Evolutionary conservation across 768 basidiomycete genomes (phyloP).

Genomic region (Russula earlei): DNA sequence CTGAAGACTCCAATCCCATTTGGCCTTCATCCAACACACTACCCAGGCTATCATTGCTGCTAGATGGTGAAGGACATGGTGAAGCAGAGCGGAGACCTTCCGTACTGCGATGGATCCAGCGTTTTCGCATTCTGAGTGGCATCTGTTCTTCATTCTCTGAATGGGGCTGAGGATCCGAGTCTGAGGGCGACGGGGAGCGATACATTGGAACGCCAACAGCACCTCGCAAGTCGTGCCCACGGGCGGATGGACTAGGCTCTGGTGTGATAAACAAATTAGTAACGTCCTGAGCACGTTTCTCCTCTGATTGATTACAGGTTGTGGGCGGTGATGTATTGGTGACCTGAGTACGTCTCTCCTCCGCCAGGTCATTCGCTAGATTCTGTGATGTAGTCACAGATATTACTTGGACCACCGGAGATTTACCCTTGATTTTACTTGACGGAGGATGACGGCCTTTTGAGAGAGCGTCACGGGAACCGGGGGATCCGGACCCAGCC

Average conservation of each 20-base stretch:
- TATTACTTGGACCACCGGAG: background rate
- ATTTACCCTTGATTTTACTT: background rate
- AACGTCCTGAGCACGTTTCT: slow-evolving; percentile 18
- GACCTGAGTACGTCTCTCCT: too few species aligned
- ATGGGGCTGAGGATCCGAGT: slow-evolving; percentile 8
- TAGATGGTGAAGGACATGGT: slow-evolving; percentile 16
- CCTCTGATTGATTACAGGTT: slow-evolving; percentile 24
- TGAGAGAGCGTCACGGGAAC: background rate
- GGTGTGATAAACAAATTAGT: background rate
- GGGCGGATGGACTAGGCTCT: background rate
- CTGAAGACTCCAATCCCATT: slow-evolving; percentile 20
- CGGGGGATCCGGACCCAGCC: slow-evolving; percentile 6
- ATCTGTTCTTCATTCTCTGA: slow-evolving; percentile 15
- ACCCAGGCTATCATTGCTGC: slow-evolving; percentile 19
- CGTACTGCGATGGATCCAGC: slow-evolving; percentile 20
- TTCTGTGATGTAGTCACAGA: slow-evolving; percentile 12
- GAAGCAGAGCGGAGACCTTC: slow-evolving; percentile 14
- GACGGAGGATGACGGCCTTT: background rate
- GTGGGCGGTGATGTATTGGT: slow-evolving; percentile 2
- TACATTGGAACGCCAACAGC: background rate
- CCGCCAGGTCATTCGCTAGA: too few species aligned
- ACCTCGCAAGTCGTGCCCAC: background rate
- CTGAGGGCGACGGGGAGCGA: slow-evolving; percentile 17
- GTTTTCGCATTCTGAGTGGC: slow-evolving; percentile 21
- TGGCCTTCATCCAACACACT: slow-evolving; percentile 16